phyloP scores from a whole-genome alignment of 1,284 basidiomycete species.

The Chalciporus piperatoides region DNA sequence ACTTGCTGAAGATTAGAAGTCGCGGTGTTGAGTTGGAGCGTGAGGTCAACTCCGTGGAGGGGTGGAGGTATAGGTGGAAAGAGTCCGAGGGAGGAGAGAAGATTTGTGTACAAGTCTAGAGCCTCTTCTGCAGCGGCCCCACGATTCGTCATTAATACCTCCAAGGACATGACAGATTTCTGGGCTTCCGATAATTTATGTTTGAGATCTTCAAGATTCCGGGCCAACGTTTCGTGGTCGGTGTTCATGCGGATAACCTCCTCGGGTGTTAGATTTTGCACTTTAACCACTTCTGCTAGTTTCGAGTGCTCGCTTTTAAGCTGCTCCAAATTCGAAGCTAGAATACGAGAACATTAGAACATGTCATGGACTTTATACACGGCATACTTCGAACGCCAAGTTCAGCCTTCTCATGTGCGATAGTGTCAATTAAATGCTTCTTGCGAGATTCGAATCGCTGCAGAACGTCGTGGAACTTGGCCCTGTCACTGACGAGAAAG shows the following conservation, averaged over 20 bases:
- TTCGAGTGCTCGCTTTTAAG: slow-evolving; percentile 61
- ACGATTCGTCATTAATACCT: slow-evolving; percentile 74
- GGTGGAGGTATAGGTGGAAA: slow-evolving; percentile 69
- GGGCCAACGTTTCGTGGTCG: slow-evolving; percentile 71
- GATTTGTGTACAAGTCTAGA: slow-evolving; percentile 68
- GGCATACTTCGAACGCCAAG: slow-evolving; percentile 48
- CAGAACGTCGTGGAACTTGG: slow-evolving; percentile 68
- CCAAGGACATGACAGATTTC: slow-evolving; percentile 66
- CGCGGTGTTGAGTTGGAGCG: slow-evolving; percentile 72
- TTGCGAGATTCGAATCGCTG: slow-evolving; percentile 61
- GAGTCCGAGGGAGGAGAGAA: slow-evolving; percentile 70
- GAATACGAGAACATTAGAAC: slow-evolving; percentile 4
- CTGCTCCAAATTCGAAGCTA: slow-evolving; percentile 57
- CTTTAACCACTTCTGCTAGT: slow-evolving; percentile 64
- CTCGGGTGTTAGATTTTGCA: slow-evolving; percentile 81
- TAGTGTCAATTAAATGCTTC: slow-evolving; percentile 57
- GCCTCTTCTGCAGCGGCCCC: slow-evolving; percentile 76
- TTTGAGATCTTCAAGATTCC: slow-evolving; percentile 70
- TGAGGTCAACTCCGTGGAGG: slow-evolving; percentile 64
- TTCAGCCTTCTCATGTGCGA: slow-evolving; percentile 61
- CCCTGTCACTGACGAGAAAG: slow-evolving; percentile 56
- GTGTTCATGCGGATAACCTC: slow-evolving; percentile 85
- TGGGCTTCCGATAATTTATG: slow-evolving; percentile 71
- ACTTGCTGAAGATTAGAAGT: slow-evolving; percentile 62
- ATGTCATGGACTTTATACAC: not conserved